These are phyloP conservation scores for Jamesozyma spencerorum DNA, from an alignment of 805 yeast species.

Conservation along the genomic window DNA sequence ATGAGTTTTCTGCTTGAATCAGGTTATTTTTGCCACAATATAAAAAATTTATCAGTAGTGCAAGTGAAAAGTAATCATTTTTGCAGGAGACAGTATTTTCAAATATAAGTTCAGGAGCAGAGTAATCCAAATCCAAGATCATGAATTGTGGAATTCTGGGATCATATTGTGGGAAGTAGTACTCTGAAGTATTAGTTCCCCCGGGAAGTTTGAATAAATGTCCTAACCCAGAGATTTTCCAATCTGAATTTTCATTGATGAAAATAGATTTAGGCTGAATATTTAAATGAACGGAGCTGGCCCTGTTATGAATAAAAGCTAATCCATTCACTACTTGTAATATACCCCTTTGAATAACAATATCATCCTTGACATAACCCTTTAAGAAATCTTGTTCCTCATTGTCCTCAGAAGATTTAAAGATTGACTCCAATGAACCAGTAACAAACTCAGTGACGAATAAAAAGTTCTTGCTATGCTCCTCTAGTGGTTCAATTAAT, in stretches of 20 bases:
- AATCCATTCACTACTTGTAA: conserved; percentile 69
- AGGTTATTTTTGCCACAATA: conserved; percentile 45
- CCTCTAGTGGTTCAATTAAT: conserved; percentile 82
- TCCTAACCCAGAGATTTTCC: conserved; percentile 82
- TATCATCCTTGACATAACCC: conserved; percentile 52
- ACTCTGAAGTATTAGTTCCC: conserved; percentile 47
- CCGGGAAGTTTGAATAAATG: conserved; percentile 38
- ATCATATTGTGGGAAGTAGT: conserved; percentile 60
- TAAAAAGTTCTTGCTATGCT: conserved; percentile 62
- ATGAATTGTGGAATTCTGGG: conserved; percentile 67
- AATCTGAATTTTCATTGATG: conserved; percentile 78
- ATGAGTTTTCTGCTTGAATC: conserved; percentile 42
- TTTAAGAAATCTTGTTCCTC: conserved; percentile 25
- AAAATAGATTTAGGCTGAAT: conserved; percentile 69
- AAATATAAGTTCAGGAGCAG: conserved; percentile 76
- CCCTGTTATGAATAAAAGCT: conserved; percentile 71
- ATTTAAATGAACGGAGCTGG: conserved; percentile 67
- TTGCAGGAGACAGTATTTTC: conserved; percentile 54
- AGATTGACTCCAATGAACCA: conserved; percentile 41
- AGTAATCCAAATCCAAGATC: conserved; percentile 59
- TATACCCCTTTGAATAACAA: conserved; percentile 73
- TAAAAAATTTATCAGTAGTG: conserved; percentile 61
- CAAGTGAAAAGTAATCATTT: conserved; percentile 80
- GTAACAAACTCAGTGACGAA: conserved; percentile 81
- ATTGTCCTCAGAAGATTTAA: conserved; percentile 21